A percentile compares a stretch with the other conserved stretches of the same genome.
These are phyloP conservation scores for Ascocoryne sarcoides DNA, from an alignment of 2,329 filamentous ascomycete species.

Conservation along the genomic window DNA sequence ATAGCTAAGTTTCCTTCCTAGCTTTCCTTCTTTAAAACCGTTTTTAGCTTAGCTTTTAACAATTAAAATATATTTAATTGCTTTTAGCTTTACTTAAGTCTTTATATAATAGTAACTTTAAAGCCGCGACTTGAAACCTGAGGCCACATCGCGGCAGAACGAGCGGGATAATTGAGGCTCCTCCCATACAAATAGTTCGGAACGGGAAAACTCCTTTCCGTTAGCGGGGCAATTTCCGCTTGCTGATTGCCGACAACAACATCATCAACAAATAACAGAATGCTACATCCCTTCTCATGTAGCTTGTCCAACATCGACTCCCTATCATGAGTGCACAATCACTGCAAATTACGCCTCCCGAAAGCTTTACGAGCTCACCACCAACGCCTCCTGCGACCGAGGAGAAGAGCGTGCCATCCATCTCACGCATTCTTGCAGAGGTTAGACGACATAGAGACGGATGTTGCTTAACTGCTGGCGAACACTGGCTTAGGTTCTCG, in stretches of 20 bases:
- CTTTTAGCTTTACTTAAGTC: too few species aligned
- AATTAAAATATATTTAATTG: too few species aligned
- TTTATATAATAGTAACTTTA: too few species aligned
- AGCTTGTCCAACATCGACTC: constrained; percentile 3
- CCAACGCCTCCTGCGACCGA: constrained; percentile 10
- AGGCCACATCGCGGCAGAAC: too few species aligned
- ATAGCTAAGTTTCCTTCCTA: too few species aligned
- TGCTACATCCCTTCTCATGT: constrained; percentile 1
- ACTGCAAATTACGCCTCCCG: constrained; percentile 10
- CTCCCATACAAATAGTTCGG: too few species aligned
- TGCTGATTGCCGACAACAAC: neutral
- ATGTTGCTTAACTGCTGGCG: constrained; percentile 3
- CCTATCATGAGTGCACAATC: constrained; percentile 11
- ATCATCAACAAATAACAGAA: constrained; percentile 4
- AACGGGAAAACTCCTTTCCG: constrained; percentile 3
- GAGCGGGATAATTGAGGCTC: too few species aligned
- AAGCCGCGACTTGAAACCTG: too few species aligned
- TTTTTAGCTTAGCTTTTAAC: too few species aligned
- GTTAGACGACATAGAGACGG: constrained; percentile 9
- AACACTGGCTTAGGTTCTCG: constrained; percentile 8
- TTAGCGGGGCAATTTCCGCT: constrained; percentile 1
- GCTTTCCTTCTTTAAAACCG: too few species aligned
- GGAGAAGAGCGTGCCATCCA: constrained; percentile 6
- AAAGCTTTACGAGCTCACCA: constrained; percentile 12
- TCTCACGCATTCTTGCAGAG: constrained; percentile 10